A percentile compares a stretch with the other conserved stretches of the same genome.
Conservation (phyloP, 805 yeast genomes). For the Phaffomyces thermotolerans region DNA sequence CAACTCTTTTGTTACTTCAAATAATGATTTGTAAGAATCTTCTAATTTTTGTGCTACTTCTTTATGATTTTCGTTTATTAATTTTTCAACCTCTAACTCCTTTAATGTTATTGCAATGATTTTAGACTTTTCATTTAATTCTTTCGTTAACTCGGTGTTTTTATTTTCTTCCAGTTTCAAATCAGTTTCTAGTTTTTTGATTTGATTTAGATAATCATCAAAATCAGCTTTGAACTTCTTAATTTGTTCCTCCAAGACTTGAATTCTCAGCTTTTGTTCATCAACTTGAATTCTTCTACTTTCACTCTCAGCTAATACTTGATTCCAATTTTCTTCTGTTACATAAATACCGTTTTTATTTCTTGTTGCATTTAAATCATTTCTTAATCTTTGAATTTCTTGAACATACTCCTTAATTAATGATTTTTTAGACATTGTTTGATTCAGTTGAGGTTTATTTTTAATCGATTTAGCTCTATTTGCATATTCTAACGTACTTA, state of each 20-base stretch:
- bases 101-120: conserved; percentile 7
- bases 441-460: conserved; percentile 58
- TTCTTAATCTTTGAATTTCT: conserved; percentile 48
- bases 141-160: conserved; percentile 1
- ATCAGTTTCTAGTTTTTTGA: conserved; percentile 12
- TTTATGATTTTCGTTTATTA: conserved; percentile 13
- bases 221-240: conserved; percentile 33
- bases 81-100: conserved; percentile 13
- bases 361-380: conserved; percentile 57
- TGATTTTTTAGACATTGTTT: conserved; percentile 51
- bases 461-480: conserved; percentile 71
- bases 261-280: conserved; percentile 42
- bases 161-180: conserved; percentile 12
- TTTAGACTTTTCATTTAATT: conserved; percentile 7
- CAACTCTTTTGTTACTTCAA: conserved; percentile 8
- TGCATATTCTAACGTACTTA: conserved; percentile 79
- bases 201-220: conserved; percentile 28
- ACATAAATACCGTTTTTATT: conserved; percentile 61
- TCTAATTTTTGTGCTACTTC: conserved; percentile 17
- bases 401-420: conserved; percentile 44
- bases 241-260: conserved; percentile 42
- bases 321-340: conserved; percentile 42
- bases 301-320: conserved; percentile 37
- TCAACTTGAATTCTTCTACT: conserved; percentile 42
- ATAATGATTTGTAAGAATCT: conserved; percentile 9